A percentile compares a stretch with the other conserved stretches of the same genome.
phyloP scores from a whole-genome alignment of 371 early-diverging fungal genomes.

The Mucor irregularis region DNA sequence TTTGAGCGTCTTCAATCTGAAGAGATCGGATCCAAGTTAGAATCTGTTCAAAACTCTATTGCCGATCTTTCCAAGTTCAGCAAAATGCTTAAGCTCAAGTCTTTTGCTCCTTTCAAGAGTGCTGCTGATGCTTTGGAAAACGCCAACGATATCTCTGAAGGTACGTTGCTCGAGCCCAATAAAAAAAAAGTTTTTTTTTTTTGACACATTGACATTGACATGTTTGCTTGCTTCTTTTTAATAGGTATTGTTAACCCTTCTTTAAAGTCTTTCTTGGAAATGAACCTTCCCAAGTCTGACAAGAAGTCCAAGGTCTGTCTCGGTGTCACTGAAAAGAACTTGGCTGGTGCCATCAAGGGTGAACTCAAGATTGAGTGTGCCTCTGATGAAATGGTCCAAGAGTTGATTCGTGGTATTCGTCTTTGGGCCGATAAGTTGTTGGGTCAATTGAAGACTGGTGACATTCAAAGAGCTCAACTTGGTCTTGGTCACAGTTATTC shows the following conservation, averaged over 20 bases:
- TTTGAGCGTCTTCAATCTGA: conserved; percentile 94
- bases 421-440: conserved; percentile 89
- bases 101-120: conserved; percentile 94
- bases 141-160: conserved; percentile 97
- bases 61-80: conserved; percentile 90
- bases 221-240: neutral
- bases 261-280: conserved; percentile 91
- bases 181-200: neutral
- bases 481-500: conserved; percentile 98
- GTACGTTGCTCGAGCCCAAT: conserved; percentile 40
- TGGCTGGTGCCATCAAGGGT: conserved; percentile 88
- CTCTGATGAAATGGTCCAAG: conserved; percentile 79
- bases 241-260: conserved; percentile 78
- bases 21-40: conserved; percentile 93
- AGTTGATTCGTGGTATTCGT: conserved; percentile 92
- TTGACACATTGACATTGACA: neutral
- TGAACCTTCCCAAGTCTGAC: conserved; percentile 85
- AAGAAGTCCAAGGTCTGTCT: conserved; percentile 75
- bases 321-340: conserved; percentile 93
- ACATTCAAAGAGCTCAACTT: conserved; percentile 91
- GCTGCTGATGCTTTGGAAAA: conserved; percentile 98
- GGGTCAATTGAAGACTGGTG: conserved; percentile 86
- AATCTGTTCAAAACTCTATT: conserved; percentile 82
- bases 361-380: conserved; percentile 79
- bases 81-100: conserved; percentile 88